Conservation (phyloP, 202 grass and related monocot species). For the Brachypodium distachyon region DNA sequence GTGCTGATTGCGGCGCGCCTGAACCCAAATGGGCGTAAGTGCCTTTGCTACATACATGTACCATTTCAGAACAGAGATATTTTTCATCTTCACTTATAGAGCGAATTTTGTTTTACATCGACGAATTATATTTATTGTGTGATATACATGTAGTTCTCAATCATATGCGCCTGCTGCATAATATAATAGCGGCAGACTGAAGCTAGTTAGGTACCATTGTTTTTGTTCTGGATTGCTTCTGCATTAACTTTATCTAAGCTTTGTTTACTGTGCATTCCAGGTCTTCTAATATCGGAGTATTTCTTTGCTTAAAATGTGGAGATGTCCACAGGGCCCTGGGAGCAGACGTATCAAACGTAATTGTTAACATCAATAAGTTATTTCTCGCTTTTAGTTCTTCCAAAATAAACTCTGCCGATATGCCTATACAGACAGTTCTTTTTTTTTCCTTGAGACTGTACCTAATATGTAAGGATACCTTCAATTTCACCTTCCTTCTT, state of each 20-base stretch:
- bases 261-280: constrained; percentile 34
- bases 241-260: background rate
- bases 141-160: background rate
- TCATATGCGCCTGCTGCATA: background rate
- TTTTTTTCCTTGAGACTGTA: background rate
- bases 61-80: background rate
- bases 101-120: constrained; percentile 1
- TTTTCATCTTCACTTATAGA: background rate
- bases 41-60: constrained; percentile 14
- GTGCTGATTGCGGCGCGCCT: constrained; percentile 89
- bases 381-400: background rate
- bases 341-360: constrained; percentile 83
- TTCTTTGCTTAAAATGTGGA: constrained; percentile 98
- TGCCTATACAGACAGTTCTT: background rate
- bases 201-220: background rate
- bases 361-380: background rate
- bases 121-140: constrained; percentile 8
- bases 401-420: background rate
- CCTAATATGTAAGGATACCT: background rate
- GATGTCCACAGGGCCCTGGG: constrained; percentile 91
- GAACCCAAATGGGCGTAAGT: constrained; percentile 98
- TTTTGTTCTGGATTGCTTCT: background rate
- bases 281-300: constrained; percentile 90
- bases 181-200: background rate
- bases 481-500: constrained; percentile 11